A percentile compares a stretch with the other conserved stretches of the same genome.
Conservation (phyloP, 169 alveolate species). For the Cryptosporidium bovis region DNA sequence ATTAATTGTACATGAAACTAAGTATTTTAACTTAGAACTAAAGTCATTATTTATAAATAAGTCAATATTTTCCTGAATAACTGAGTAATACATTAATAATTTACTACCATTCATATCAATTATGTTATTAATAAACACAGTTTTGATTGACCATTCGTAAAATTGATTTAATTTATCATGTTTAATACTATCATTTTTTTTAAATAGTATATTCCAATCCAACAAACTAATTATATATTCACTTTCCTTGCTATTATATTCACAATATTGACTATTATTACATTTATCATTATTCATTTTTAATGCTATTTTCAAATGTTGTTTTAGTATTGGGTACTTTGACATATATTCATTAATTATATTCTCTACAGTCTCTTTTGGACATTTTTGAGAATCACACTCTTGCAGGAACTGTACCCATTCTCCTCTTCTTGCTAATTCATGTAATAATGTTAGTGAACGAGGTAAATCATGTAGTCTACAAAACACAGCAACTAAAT, state of each 20-base stretch:
- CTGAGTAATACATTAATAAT: constrained; percentile 12
- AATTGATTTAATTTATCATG: neutral
- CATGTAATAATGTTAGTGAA: constrained; percentile 85
- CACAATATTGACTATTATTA: neutral
- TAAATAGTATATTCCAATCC: constrained; percentile 21
- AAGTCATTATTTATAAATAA: neutral
- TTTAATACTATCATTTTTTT: neutral
- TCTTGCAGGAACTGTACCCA: constrained; percentile 87
- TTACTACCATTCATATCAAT: constrained; percentile 21
- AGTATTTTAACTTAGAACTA: neutral
- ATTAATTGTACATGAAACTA: constrained; percentile 6
- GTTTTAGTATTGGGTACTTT: constrained; percentile 78
- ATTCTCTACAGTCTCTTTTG: constrained; percentile 82
- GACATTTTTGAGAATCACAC: constrained; percentile 86
- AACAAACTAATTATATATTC: constrained; percentile 19
- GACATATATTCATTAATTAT: constrained; percentile 85
- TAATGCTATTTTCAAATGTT: constrained; percentile 64
- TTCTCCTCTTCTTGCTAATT: constrained; percentile 85
- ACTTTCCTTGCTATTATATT: constrained; percentile 27
- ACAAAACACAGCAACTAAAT: constrained; percentile 81
- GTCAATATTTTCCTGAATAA: constrained; percentile 17
- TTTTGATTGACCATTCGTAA: constrained; percentile 34
- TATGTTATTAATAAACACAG: neutral
- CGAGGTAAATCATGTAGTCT: constrained; percentile 82
- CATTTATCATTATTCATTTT: constrained; percentile 8